Conservation (phyloP, 192 early-diverging fungal genomes). For the Coemansia sp. region DNA sequence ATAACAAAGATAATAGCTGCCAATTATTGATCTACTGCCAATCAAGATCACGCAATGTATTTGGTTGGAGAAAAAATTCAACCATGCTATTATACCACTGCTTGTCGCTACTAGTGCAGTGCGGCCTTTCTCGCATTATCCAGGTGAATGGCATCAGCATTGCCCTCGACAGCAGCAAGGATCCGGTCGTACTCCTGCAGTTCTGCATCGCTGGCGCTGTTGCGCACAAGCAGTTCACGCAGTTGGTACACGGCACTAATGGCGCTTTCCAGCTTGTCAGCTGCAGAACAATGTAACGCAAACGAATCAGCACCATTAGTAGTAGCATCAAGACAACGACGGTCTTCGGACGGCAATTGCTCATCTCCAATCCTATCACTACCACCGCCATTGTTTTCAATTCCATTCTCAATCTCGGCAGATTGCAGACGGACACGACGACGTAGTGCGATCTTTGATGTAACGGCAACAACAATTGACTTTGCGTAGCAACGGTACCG, state of each 20-base stretch:
- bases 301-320: background rate
- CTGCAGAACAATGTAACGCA: background rate
- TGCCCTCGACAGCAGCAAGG: constrained; percentile 26
- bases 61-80: no score
- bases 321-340: background rate
- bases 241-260: constrained; percentile 23
- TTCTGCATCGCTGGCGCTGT: constrained; percentile 24
- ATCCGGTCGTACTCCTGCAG: constrained; percentile 40
- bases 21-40: background rate
- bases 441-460: constrained; percentile 16
- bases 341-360: background rate
- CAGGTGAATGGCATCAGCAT: constrained; percentile 25
- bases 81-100: background rate
- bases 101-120: background rate
- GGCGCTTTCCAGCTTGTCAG: constrained; percentile 32
- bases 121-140: constrained; percentile 6
- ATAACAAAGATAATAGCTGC: background rate
- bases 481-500: constrained; percentile 20
- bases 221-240: constrained; percentile 34
- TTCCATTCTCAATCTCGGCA: background rate
- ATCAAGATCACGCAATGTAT: no score
- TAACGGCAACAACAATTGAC: constrained; percentile 15
- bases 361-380: background rate
- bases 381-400: background rate
- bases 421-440: background rate